A percentile compares a stretch with the other conserved stretches of the same genome.
These are phyloP conservation scores for Tulasnella sp. DNA, from an alignment of 768 basidiomycete genomes.

Conservation along the genomic window DNA sequence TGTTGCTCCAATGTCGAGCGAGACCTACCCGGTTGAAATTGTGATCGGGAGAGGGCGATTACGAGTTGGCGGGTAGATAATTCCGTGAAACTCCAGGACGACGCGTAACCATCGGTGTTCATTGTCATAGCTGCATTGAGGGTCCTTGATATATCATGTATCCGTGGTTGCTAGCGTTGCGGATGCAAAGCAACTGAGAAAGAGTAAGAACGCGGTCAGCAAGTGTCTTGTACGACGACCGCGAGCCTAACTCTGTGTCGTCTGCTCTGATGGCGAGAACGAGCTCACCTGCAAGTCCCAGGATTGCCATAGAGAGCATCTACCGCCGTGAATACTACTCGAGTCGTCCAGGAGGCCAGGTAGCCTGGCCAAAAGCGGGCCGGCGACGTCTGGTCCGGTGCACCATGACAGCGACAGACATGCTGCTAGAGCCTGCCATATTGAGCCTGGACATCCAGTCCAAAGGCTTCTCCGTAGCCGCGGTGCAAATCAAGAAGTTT, in stretches of 20 bases:
- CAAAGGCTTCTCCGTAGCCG: not conserved
- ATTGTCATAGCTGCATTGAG: too few relatives aligned
- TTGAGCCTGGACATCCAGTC: not conserved
- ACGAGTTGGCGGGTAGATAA: not conserved
- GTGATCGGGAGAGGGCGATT: not conserved
- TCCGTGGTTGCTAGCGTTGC: not conserved
- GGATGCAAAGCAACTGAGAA: not conserved
- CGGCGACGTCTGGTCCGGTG: not conserved
- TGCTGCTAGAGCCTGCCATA: not conserved
- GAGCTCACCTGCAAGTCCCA: not conserved
- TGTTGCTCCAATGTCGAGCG: not conserved
- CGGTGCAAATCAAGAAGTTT: not conserved
- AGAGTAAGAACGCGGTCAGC: not conserved
- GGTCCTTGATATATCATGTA: not conserved
- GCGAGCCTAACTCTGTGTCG: not conserved
- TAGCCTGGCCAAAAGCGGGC: not conserved
- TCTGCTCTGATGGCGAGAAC: not conserved
- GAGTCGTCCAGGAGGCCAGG: not conserved
- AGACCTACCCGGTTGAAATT: not conserved
- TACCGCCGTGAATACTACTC: not conserved
- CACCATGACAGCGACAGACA: not conserved
- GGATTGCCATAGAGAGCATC: not conserved
- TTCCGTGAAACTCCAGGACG: not conserved
- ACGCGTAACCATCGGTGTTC: not conserved
- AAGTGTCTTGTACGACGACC: not conserved